Base-by-base conservation (phyloP, 163 green algal genomes). In the Prototheca stagnorum region DNA sequence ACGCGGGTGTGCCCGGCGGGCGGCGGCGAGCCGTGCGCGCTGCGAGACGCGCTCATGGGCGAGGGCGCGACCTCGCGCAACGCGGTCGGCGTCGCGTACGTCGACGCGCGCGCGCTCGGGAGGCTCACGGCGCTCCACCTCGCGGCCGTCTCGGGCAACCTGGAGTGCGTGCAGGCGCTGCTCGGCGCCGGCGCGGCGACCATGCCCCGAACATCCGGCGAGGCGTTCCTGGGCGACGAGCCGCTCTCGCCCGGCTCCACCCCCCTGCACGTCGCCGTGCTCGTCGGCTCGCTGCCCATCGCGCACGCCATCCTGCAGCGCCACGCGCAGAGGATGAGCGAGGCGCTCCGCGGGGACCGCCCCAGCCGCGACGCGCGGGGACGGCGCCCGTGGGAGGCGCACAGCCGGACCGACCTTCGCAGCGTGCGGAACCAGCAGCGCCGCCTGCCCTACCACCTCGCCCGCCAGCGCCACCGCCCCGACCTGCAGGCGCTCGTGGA, bases 391-490 rank as follows among this genome's bases (percentile, higher is more conserved):
- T 79, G 70, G 70, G 70, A 79, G 44, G 61, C 57, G n/a, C 56
- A 68, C 44, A 68, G 59, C 35, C 56, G 70, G 29, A 67, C 66
- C n/a, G 70, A 79, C 44, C 60, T 79, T 26, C 59, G 70, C 48
- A 62, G 50, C 15, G 33, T 54, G 25, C 39, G 45, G 20, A 65
- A 62, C 25, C 40, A 19, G 17, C 44, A 57, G 47, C 57, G 67
- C 11, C 62, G 66, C 55, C 59, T 75, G 55, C 67, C 67, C 6
- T 75, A 68, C 56, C 70, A 79, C 57, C 55, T 79, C 43, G 70
- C 70, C 6, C 68, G 63, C 28, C 46, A 68, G 33, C 53, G 58
- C 22, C 47, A 54, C 24, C 49, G 54, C 23, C 51, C 47, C 23
- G 48, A 59, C 39, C 39, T 70, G 7, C 50, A 54, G 54, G 47